These are phyloP conservation scores for Annulohypoxylon maeteangense DNA, from an alignment of 495 filamentous ascomycete species.

Conservation along the genomic window DNA sequence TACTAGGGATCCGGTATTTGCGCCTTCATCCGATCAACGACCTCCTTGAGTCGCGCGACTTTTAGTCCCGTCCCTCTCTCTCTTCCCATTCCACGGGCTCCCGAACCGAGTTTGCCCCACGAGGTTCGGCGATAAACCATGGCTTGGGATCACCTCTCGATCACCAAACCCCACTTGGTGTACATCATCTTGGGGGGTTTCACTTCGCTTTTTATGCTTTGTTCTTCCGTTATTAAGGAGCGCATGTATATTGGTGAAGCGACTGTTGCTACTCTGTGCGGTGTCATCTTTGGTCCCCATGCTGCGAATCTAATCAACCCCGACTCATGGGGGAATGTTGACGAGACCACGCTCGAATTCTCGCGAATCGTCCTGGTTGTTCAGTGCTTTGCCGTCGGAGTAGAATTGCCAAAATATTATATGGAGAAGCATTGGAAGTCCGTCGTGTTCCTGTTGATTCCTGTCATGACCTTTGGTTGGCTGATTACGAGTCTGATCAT, in stretches of 20 bases:
- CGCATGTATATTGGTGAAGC: conserved; percentile 98
- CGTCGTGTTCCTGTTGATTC: conserved; percentile 85
- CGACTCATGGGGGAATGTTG: conserved; percentile 85
- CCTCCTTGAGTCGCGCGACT: conserved; percentile 34
- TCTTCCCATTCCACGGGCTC: conserved; percentile 1
- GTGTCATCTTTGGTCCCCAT: conserved; percentile 97
- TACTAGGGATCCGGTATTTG: conserved; percentile 18
- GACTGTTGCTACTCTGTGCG: conserved; percentile 93
- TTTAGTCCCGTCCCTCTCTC: conserved; percentile 1
- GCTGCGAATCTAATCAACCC: conserved; percentile 93
- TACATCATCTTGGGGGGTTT: conserved; percentile 99
- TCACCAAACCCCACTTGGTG: conserved; percentile 96
- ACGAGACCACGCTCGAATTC: conserved; percentile 96
- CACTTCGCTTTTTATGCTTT: conserved; percentile 97
- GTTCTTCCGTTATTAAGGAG: conserved; percentile 97
- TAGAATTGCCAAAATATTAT: conserved; percentile 96
- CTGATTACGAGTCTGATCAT: conserved; percentile 93
- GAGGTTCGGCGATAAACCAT: conserved; percentile 60
- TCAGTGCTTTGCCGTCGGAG: conserved; percentile 98
- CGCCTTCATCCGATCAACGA: conserved; percentile 36
- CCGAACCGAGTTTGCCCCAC: conserved; percentile 20
- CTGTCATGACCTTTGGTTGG: conserved; percentile 99
- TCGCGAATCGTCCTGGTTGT: conserved; percentile 97
- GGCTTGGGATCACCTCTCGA: conserved; percentile 91
- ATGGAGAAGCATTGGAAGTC: conserved; percentile 99